Percentiles rank a stretch among this genome's conserved stretches.
Evolutionary conservation across 805 yeast species (phyloP).

Genomic region (Citeromyces matritensis): DNA sequence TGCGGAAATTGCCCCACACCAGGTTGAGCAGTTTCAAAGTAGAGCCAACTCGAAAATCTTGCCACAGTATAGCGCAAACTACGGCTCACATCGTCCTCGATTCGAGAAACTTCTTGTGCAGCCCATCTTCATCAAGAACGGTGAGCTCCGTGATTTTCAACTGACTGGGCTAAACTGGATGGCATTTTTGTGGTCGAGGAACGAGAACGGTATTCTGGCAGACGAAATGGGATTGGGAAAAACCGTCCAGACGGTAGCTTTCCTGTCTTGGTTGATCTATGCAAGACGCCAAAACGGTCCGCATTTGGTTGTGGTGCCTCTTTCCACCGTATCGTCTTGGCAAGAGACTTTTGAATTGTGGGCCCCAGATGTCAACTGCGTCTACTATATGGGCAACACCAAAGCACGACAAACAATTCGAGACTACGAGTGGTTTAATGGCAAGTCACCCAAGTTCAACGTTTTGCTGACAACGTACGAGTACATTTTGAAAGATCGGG

Average conservation of each 20-base stretch:
- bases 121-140: slow-evolving; percentile 81
- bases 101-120: slow-evolving; percentile 80
- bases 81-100: slow-evolving; percentile 63
- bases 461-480: slow-evolving; percentile 91
- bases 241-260: slow-evolving; percentile 93
- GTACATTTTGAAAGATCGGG: slow-evolving; percentile 80
- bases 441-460: slow-evolving; percentile 73
- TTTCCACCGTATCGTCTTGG: slow-evolving; percentile 97
- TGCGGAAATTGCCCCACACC: slow-evolving; percentile 70
- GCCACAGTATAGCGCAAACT: slow-evolving; percentile 68
- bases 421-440: slow-evolving; percentile 69
- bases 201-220: slow-evolving; percentile 93
- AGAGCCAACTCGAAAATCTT: slow-evolving; percentile 72
- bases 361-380: slow-evolving; percentile 93
- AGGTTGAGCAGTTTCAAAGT: slow-evolving; percentile 71
- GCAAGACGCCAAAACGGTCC: slow-evolving; percentile 98
- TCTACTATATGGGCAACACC: slow-evolving; percentile 87
- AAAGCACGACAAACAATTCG: slow-evolving; percentile 71
- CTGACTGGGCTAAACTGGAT: slow-evolving; percentile 98
- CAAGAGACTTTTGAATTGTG: slow-evolving; percentile 96
- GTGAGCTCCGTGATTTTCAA: slow-evolving; percentile 92
- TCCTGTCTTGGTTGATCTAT: slow-evolving; percentile 86
- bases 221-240: slow-evolving; percentile 99
- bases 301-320: slow-evolving; percentile 89
- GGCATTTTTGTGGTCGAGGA: slow-evolving; percentile 97